Conservation (phyloP, 2,329 filamentous ascomycete genomes). For the Venturia aucupariae region DNA sequence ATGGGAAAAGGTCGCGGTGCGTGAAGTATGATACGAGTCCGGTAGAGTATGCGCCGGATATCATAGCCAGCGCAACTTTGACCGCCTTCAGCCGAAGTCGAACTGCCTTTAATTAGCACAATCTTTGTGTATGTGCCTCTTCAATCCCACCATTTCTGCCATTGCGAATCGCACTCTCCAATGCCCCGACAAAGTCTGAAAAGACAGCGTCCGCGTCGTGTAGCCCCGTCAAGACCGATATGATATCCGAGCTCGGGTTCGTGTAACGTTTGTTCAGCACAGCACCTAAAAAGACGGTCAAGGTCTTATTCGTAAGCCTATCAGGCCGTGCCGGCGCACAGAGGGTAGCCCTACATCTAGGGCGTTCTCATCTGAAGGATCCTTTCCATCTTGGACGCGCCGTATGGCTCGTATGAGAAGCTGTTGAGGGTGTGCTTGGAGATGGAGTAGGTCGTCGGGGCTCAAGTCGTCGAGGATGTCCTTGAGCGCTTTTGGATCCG, state of each 20-base stretch:
- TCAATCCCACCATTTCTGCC: conserved; percentile 55
- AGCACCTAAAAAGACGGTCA: conserved; percentile 76
- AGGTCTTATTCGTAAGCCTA: conserved; percentile 55
- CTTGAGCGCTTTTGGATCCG: conserved; percentile 62
- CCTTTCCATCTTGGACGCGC: conserved; percentile 52
- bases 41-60: conserved; percentile 91
- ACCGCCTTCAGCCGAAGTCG: conserved; percentile 71
- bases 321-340: conserved; percentile 7
- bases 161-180: conserved; percentile 76
- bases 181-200: conserved; percentile 72
- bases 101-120: conserved; percentile 40
- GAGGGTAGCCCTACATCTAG: conserved; percentile 59
- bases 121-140: background rate
- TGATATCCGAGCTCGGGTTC: conserved; percentile 91
- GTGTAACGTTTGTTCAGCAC: conserved; percentile 84
- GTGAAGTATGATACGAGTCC: conserved; percentile 91
- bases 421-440: conserved; percentile 67
- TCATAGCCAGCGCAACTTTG: conserved; percentile 70
- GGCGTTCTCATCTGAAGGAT: conserved; percentile 63
- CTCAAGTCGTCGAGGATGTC: conserved; percentile 59
- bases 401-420: conserved; percentile 67
- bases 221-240: conserved; percentile 78
- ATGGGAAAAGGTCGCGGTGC: conserved; percentile 85
- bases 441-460: conserved; percentile 64
- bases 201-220: conserved; percentile 82